phyloP scores from a whole-genome alignment of 1,139 yeast species.

The Pichia sp. region DNA sequence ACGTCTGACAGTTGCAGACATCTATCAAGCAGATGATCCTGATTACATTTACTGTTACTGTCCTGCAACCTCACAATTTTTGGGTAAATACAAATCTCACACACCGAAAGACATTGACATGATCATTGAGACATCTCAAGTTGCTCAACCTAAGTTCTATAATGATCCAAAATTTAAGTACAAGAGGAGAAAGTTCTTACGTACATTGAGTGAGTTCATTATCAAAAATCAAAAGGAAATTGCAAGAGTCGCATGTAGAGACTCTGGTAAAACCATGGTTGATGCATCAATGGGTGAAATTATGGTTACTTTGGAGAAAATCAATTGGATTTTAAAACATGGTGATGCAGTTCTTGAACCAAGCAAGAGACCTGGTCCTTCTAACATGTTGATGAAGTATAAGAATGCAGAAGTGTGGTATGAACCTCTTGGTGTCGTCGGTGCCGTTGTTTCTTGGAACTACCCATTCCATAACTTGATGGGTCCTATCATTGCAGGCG shows the following conservation, averaged over 20 bases:
- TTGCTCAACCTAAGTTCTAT: constrained; percentile 59
- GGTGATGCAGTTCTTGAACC: constrained; percentile 70
- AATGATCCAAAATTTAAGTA: constrained; percentile 27
- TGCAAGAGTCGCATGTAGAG: constrained; percentile 91
- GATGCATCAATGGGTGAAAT: constrained; percentile 97
- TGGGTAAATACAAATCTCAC: constrained; percentile 65
- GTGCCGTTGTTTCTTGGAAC: constrained; percentile 94
- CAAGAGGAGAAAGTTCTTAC: constrained; percentile 61
- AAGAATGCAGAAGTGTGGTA: constrained; percentile 90
- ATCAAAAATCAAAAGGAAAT: constrained; percentile 77
- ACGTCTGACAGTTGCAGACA: constrained; percentile 54
- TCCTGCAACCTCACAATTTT: constrained; percentile 90
- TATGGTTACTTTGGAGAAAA: constrained; percentile 85
- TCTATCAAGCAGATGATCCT: constrained; percentile 53
- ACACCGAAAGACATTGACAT: constrained; percentile 62
- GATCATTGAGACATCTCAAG: constrained; percentile 46
- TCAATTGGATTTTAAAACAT: constrained; percentile 80
- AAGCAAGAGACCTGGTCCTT: constrained; percentile 79
- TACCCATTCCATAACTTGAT: constrained; percentile 89
- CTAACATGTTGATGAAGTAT: constrained; percentile 71
- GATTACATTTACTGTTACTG: constrained; percentile 74
- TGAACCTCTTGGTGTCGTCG: constrained; percentile 82
- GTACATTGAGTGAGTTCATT: constrained; percentile 65
- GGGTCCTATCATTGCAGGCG: constrained; percentile 85
- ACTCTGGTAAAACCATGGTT: constrained; percentile 90